Percentiles rank a stretch among this genome's conserved stretches.
Evolutionary conservation across 352 stramenopile species (phyloP).

Genomic region (Globisporangium nagaii): DNA sequence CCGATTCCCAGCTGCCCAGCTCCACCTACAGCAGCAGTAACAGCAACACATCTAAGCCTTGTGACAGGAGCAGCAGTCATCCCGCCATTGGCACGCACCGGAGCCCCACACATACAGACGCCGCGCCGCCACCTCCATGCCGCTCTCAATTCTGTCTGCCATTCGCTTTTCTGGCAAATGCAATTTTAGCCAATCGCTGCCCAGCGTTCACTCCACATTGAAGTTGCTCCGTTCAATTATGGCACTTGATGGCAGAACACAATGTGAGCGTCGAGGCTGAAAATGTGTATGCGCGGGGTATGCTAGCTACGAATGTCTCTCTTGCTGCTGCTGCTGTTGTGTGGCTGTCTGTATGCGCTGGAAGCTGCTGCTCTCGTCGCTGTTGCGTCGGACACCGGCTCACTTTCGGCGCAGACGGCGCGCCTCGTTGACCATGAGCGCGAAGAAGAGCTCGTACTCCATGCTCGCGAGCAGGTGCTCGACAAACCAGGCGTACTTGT

Average conservation of each 20-base stretch:
- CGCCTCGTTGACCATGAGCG: conserved; percentile 76
- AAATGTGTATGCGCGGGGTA: neutral
- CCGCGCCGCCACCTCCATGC: neutral
- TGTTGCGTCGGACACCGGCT: no score
- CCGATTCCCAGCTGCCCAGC: conserved; percentile 61
- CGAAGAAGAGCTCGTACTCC: conserved; percentile 81
- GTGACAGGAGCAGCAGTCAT: no score
- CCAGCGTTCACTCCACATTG: neutral
- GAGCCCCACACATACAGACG: conserved; percentile 46
- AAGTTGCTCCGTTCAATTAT: no score
- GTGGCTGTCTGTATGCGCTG: no score
- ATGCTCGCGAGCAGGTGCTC: conserved; percentile 73
- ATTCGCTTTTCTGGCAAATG: neutral
- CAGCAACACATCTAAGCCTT: no score
- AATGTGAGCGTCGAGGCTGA: no score
- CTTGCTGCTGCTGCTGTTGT: neutral
- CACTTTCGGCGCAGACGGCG: conserved; percentile 57
- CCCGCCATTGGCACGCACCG: conserved; percentile 27
- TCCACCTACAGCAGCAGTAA: conserved; percentile 26
- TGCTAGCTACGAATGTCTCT: neutral
- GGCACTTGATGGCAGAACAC: no score
- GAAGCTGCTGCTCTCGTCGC: no score
- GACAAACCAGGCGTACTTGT: conserved; percentile 72
- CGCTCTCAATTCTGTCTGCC: neutral
- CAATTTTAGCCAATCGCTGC: conserved; percentile 1